Evolutionary conservation across 306 rosid species (phyloP).

Genomic region (Begonia peltatifolia): DNA sequence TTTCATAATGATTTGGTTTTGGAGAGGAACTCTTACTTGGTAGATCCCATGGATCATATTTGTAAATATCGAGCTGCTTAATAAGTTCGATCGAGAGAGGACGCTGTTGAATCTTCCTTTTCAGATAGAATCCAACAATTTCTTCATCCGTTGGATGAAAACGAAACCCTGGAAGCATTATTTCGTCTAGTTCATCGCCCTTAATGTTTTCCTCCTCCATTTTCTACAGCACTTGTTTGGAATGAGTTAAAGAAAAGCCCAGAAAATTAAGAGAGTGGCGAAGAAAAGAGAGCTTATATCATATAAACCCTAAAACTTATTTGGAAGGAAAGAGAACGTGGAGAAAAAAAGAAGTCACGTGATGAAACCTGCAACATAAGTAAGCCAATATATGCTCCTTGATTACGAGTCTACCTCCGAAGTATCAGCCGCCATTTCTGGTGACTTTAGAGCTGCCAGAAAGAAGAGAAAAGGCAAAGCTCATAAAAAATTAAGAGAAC

Average conservation of each 20-base stretch:
- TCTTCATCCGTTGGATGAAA: conserved; percentile 98
- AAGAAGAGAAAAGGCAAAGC: neutral
- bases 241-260: no score
- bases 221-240: no score
- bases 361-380: neutral
- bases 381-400: conserved; percentile 60
- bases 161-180: conserved; percentile 84
- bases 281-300: no score
- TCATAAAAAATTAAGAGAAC: neutral
- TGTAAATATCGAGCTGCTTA: conserved; percentile 84
- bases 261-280: no score
- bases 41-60: conserved; percentile 96
- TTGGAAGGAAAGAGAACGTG: neutral
- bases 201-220: conserved; percentile 9
- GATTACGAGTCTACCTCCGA: conserved; percentile 67
- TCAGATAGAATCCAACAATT: conserved; percentile 84
- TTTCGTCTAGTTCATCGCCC: conserved; percentile 25
- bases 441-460: conserved; percentile 54
- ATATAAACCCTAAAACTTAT: no score
- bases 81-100: conserved; percentile 86
- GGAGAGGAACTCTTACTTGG: conserved; percentile 46
- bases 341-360: neutral
- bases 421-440: conserved; percentile 93
- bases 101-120: conserved; percentile 61
- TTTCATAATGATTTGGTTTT: neutral